A percentile compares a stretch with the other conserved stretches of the same genome.
These are phyloP conservation scores for Papiliotrema flavescens DNA, from an alignment of 1,284 basidiomycete species.

Conservation along the genomic window DNA sequence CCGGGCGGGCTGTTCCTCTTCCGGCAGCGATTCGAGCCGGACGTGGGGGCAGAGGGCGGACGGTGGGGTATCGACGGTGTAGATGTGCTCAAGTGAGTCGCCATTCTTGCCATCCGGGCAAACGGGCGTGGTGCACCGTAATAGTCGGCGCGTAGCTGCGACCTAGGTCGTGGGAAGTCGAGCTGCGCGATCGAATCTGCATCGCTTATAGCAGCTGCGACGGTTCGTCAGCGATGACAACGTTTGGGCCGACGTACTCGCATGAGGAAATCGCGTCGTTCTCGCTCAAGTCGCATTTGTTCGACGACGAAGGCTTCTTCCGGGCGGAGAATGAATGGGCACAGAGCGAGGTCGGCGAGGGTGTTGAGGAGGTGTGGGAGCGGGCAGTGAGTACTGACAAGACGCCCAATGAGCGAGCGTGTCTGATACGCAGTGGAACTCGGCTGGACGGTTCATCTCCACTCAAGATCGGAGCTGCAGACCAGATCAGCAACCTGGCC, in stretches of 20 bases:
- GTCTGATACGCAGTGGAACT: conserved; percentile 37
- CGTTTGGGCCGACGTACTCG: conserved; percentile 23
- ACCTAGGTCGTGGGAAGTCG: too few relatives aligned
- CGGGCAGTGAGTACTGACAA: conserved; percentile 30
- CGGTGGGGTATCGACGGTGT: conserved; percentile 46
- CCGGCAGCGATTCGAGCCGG: conserved; percentile 44
- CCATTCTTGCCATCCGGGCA: too few relatives aligned
- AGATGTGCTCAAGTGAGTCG: conserved; percentile 40
- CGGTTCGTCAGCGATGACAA: conserved; percentile 1
- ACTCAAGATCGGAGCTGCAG: conserved; percentile 33
- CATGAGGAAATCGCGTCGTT: conserved; percentile 44
- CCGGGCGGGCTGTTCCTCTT: conserved; percentile 44
- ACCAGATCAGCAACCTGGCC: conserved; percentile 7
- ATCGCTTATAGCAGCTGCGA: conserved; percentile 17
- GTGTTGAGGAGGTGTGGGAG: conserved; percentile 49
- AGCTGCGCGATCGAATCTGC: not conserved
- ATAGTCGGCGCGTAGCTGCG: too few relatives aligned
- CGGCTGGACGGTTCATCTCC: conserved; percentile 41
- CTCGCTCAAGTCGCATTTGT: conserved; percentile 25
- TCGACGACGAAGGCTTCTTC: conserved; percentile 27
- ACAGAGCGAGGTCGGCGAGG: conserved; percentile 46
- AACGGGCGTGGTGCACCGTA: too few relatives aligned
- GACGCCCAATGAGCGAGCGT: not conserved
- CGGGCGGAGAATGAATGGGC: conserved; percentile 45
- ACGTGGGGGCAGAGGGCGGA: conserved; percentile 37